These are phyloP conservation scores for Naganishia albida DNA, from an alignment of 1,284 basidiomycete genomes.

Conservation along the genomic window DNA sequence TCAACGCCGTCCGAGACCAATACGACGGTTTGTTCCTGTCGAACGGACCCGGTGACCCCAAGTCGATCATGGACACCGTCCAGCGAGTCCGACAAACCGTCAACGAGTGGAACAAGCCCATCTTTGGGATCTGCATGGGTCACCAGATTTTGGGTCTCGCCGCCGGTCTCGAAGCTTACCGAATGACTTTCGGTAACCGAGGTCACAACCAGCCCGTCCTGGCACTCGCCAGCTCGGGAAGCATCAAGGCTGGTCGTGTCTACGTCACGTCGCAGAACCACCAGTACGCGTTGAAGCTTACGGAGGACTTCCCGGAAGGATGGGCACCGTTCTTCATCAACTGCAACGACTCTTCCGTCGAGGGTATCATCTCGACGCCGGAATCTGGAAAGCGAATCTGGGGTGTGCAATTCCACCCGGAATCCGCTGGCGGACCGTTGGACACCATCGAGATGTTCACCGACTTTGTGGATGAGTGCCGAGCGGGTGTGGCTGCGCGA, in stretches of 20 bases:
- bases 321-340: constrained; percentile 99
- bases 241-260: constrained; percentile 90
- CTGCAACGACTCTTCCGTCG: constrained; percentile 91
- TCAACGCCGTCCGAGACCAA: constrained; percentile 83
- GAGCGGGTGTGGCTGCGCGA: constrained; percentile 38
- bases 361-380: constrained; percentile 88
- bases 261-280: constrained; percentile 96
- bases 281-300: constrained; percentile 89
- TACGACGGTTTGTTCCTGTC: constrained; percentile 91
- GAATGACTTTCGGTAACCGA: constrained; percentile 85
- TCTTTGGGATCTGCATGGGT: constrained; percentile 99
- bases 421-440: constrained; percentile 86
- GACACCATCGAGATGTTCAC: constrained; percentile 97
- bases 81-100: constrained; percentile 77
- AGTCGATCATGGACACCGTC: constrained; percentile 83
- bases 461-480: constrained; percentile 81
- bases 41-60: constrained; percentile 94
- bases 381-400: constrained; percentile 85
- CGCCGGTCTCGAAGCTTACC: constrained; percentile 90
- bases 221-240: constrained; percentile 83
- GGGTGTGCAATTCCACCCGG: constrained; percentile 97
- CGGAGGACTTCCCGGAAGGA: constrained; percentile 88
- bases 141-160: constrained; percentile 97
- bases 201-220: constrained; percentile 99
- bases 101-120: constrained; percentile 83